Base-by-base conservation (phyloP, 129 eudicot genomes). In the Helichrysum umbraculigerum region DNA sequence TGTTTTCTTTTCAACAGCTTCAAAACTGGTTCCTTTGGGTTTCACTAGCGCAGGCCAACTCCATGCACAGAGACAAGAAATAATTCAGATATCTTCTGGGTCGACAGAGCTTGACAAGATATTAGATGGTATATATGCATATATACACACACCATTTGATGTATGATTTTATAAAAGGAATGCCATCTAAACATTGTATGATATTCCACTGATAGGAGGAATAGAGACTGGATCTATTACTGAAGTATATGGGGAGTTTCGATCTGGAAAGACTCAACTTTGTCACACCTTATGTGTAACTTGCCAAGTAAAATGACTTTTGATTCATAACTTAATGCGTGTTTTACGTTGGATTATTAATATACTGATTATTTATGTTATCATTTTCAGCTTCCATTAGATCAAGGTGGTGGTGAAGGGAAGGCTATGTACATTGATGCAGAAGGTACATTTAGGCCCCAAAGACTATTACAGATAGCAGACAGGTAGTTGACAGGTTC, bases 391-490 rank as follows among this genome's bases (percentile, higher is more conserved):
- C 97, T 94, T 76, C 98, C 97, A 15, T 67, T 94, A 69, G 97
- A 91, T 79, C 96, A 94, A 87, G 98, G 98, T 59, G 98, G 98
- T 25, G 98, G 98, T 81, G 97, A 94, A 70, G 97, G 98, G 66
- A 94, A 94, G 86, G 97, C 97, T 21, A 91, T 94, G 98, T 94
- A 94, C 75, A 94, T 94, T 77, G 98, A 94, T 83, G 97, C 97
- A 61, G 96, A 94, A 76, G 98, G 98, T 29, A 91, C 98, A 82
- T 94, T 94, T 68, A 88, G 98, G 68, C 98, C 97, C 17, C 98
- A 94, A 81, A 89, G 98, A 72, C 90, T 94, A 19, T 68, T 94
- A 79, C 98, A 94, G 75, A 94, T 94, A 54, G 97, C 97, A 21
- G 98, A 91, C 78, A 93, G 96, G 97, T 93, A 32, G 68, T 63